Evolutionary conservation across 495 filamentous ascomycete species (phyloP), one percentile per base, ranked within the genome.

Genomic region (Choiromyces venosus): DNA sequence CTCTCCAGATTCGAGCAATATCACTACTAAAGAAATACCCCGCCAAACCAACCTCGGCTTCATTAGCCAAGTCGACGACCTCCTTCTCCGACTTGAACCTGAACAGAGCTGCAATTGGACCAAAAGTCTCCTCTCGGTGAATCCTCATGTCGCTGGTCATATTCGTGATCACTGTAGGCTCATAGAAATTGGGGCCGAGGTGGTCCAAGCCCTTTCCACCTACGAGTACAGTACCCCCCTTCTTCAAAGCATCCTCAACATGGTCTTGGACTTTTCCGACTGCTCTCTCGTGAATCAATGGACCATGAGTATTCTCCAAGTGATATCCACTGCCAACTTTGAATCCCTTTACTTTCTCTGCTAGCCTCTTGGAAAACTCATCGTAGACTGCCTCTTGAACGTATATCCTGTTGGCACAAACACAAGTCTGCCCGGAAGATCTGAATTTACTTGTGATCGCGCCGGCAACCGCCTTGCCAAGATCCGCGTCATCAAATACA

Each of bases 1-100:
- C 90, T 67, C 93, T 85, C 82, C 88, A 87, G 19, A 92, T 89
- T 35, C 93, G 85, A 67, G 87, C 85, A 21, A 94, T 73, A 80
- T 96, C 89, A n/a, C 86, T 85, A 44, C 88, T 91, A 84, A 90
- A 96, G 85, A 96, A 94, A 81, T 96, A 96, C 19, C 91, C 92
- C 4, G 93, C 93, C 35, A 96, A 85, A 64, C 93, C 93, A 37
- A 95, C 93, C 68, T 91, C 87, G 2, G 90, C 86, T 35, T 85
- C 81, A 82, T 96, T 96, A 9, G 93, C 93, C 66, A 95, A 82
- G 40, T 88, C 86, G 29, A 96, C 87, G 6, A 94, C 93, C 81
- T 97, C 93, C 77, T 91, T 88, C 83, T 97, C 93, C 0, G 87
- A 91, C 65, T 90, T 86, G 80, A 97, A 97, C 42, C 86, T 86